Base-by-base conservation (phyloP, 148 eudicot genomes). In the Heliamphora exappendiculata region DNA sequence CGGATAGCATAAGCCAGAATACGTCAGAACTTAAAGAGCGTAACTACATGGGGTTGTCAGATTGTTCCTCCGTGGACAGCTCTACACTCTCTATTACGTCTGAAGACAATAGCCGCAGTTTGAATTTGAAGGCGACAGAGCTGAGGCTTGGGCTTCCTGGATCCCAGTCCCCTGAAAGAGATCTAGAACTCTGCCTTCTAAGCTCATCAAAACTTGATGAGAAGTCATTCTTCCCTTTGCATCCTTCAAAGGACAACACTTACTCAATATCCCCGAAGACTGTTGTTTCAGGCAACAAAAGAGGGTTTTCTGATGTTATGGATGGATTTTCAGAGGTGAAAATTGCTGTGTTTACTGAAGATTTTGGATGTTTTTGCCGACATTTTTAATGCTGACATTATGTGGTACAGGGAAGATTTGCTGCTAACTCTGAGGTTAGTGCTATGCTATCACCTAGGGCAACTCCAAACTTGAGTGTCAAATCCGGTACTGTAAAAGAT, bases 71-170 rank as follows among this genome's bases (percentile, higher is more conserved):
- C 0, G 88, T 79, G 33, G 91, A 81, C 65, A 86, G 91, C 75
- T 86, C 87, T 26, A 78, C 79, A 53, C 73, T 79, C 53, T 81
- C 87, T 39, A 73, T 53, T 24, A 58, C 73, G 26, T 78, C 88
- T 1, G 83, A 79, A 34, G 84, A 80, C 54, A 82, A 71, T 59
- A 80, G 45, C 41, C 62, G 58, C 72, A 62, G 73, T 76, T 58
- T 88, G 62, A 85, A 85, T 76, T 81, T 87, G 45, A 87, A 82
- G 78, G 88, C 86, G 22, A 88, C 91, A 58, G 89, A 88, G 81
- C 75, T 88, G 19, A 88, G 88, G 54, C 91, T 88, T 47, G 91
- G 91, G 29, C 78, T 86, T 49, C 91, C 91, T 31, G 91, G 91
- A 10, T 82, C 89, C 16, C 81, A 86, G 60, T 86, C 86, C 22